Percentiles rank a stretch among this genome's conserved stretches.
These are phyloP conservation scores for Ajuga reptans DNA, from an alignment of 305 asterid genomes.

Conservation along the genomic window DNA sequence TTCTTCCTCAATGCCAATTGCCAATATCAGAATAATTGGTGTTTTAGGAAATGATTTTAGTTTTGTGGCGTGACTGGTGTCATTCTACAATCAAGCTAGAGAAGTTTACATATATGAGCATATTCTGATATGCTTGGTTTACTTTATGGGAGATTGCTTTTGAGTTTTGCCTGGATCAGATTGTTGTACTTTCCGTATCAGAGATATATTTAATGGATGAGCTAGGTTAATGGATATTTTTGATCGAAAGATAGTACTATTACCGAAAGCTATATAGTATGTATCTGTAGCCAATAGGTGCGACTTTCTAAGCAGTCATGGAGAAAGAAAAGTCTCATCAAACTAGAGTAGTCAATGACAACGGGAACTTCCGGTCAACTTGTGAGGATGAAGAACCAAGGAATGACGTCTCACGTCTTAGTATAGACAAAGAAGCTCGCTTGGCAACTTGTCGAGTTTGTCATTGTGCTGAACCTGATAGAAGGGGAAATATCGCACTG, in stretches of 20 bases:
- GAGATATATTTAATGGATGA: slow-evolving; percentile 21
- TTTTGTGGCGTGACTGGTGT: not conserved
- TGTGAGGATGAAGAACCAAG: slow-evolving; percentile 34
- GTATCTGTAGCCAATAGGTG: not conserved
- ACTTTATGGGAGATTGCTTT: not conserved
- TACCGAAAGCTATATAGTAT: slow-evolving; percentile 12
- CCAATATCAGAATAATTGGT: slow-evolving; percentile 5
- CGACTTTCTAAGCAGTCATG: slow-evolving; percentile 29
- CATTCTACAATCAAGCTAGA: slow-evolving; percentile 17
- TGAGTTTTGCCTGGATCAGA: slow-evolving; percentile 17
- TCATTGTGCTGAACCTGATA: slow-evolving; percentile 71
- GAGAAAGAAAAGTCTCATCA: slow-evolving; percentile 39
- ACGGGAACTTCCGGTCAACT: slow-evolving; percentile 28
- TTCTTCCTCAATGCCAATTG: not conserved
- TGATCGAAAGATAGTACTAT: slow-evolving; percentile 21
- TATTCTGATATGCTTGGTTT: slow-evolving; percentile 22
- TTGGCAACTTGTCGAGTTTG: slow-evolving; percentile 70
- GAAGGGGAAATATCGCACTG: slow-evolving; percentile 62
- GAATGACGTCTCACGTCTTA: slow-evolving; percentile 32
- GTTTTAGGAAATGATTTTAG: slow-evolving; percentile 21
- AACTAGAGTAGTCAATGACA: slow-evolving; percentile 26
- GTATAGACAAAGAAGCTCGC: slow-evolving; percentile 48
- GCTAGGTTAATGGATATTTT: slow-evolving; percentile 8
- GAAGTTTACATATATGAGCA: slow-evolving; percentile 8
- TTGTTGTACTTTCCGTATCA: not conserved